Percentiles rank a stretch among this genome's conserved stretches.
phyloP scores from a whole-genome alignment of 139 green algal species.

The Tetraselmis striata region DNA sequence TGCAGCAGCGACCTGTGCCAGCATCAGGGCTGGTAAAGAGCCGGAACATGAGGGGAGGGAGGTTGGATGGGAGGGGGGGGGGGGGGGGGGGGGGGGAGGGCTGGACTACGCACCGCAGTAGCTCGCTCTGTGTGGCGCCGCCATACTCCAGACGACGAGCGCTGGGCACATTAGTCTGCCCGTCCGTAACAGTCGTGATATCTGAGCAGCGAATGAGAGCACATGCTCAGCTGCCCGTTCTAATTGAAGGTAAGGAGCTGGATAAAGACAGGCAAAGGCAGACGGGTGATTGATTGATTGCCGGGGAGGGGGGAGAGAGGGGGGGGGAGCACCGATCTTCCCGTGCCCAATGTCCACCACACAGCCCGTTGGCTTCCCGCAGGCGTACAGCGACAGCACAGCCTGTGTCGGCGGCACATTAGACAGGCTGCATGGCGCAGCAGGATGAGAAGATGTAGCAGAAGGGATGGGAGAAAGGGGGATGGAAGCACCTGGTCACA shows the following conservation, averaged over 20 bases:
- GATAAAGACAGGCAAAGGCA: too few relatives aligned
- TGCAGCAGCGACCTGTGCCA: neutral
- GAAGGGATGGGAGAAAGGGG: too few relatives aligned
- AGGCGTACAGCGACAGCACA: constrained; percentile 62
- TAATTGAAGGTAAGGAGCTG: too few relatives aligned
- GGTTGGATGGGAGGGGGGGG: neutral
- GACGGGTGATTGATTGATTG: too few relatives aligned
- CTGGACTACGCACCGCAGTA: neutral
- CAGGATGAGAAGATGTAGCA: too few relatives aligned
- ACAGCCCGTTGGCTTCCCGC: constrained; percentile 61
- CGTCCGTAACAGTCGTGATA: constrained; percentile 70
- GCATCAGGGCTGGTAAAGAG: too few relatives aligned
- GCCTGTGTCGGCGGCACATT: too few relatives aligned
- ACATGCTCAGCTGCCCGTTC: neutral
- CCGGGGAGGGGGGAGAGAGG: too few relatives aligned
- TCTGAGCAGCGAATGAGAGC: constrained; percentile 37
- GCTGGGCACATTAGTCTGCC: constrained; percentile 38
- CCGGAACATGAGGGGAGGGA: neutral
- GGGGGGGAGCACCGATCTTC: constrained; percentile 57
- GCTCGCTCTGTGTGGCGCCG: constrained; percentile 11
- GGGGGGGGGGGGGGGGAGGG: too few relatives aligned
- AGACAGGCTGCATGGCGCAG: too few relatives aligned
- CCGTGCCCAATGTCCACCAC: constrained; percentile 78
- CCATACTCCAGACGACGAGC: constrained; percentile 47
- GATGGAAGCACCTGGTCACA: constrained; percentile 40